Evolutionary conservation across 2,329 filamentous ascomycete species (phyloP), one percentile per base, ranked within the genome.

Genomic region (Verticillium tricorpus): DNA sequence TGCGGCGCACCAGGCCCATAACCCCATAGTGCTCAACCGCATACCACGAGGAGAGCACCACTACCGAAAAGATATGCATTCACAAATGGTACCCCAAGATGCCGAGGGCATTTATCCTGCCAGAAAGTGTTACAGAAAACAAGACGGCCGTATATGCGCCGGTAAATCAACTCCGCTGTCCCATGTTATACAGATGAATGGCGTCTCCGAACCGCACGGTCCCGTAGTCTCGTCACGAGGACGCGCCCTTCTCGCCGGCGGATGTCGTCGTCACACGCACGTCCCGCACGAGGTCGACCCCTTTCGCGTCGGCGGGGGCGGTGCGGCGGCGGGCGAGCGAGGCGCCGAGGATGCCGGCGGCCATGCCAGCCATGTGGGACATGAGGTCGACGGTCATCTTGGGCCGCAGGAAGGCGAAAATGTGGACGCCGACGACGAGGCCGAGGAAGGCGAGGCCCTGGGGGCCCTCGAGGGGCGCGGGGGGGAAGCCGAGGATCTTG

Each of bases 401-500:
- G 61, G 75, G 73, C 60, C 77, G 79, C 56, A 81, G 76, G 64
- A 82, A 68, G 9, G 74, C 79, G 19, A 81, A 74, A 28, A 86
- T 67, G 67, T 86, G 82, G 45, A 85, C 66, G 12, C 81, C 80
- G 17, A 82, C 67, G 19, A 83, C 69, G 58, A 84, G 65, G n/a
- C 79, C 79, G 60, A 88, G 71, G 66, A 86, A 81, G 1, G 78
- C 78, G 14, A 86, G 75, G 0, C 84, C 83, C 61, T 84, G 80
- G 11, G 87, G 78, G 31, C 81, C 85, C 34, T 74, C 74, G 68
- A 76, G 76, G 12, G 78, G 78, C 35, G 84, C 80, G n/a, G 82
- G 79, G 14, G 85, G 85, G 63, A 86, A 76, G 9, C 82, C 84
- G 32, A 88, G 74, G 60, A 88, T 71, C 70, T 79, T 82, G 74